Base-by-base conservation (phyloP, 1,139 yeast genomes). In the Magnusiomyces tetraspermus region DNA sequence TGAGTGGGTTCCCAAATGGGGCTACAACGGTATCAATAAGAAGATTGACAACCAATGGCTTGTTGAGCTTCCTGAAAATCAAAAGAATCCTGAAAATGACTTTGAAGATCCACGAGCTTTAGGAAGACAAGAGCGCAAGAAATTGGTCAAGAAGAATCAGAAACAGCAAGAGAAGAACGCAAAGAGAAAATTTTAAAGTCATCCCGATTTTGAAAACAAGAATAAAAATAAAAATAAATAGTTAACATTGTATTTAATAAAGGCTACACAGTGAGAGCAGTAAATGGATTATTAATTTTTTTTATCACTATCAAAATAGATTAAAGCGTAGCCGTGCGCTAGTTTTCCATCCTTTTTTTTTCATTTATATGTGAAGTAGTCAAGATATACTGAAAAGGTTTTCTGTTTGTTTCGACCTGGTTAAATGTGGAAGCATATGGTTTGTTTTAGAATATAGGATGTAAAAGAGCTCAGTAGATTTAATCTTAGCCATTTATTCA, bases 1-100 rank as follows among this genome's bases (percentile, higher is more conserved):
- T 51, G 90, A 89, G 70, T 94, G 98, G 98, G 96, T 85, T 56
- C 94, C 95, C 62, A 90, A 89, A 71, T 94, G 98, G 98, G 99
- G 99, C 56, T 92, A 84, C 74, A 83, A 85, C 61, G 98, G 98
- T 64, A 80, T 80, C 69, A 92, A 92, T 71, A 92, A 92, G 73
- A 80, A 82, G 55, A 67, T 83, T 62, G 97, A 92, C 65, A 74
- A 78, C 66, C 97, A 92, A 71, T 92, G 98, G 98, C 77, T 89
- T 67, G 97, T 92, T 54, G 99, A 94, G 71, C 85, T 92, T 57
- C 58, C 58, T 43, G 59, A 57, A 26, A 50, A 46, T 17, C 48
- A 47, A 37, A 54, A 54, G 54, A 52, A 48, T 8, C 57, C 57
- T 50, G 50, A 53, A 58, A 80, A 84, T 53, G 96, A 86, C 61